These are phyloP conservation scores for Epichloe uncinata DNA, from an alignment of 2,329 filamentous ascomycete genomes.

Conservation along the genomic window DNA sequence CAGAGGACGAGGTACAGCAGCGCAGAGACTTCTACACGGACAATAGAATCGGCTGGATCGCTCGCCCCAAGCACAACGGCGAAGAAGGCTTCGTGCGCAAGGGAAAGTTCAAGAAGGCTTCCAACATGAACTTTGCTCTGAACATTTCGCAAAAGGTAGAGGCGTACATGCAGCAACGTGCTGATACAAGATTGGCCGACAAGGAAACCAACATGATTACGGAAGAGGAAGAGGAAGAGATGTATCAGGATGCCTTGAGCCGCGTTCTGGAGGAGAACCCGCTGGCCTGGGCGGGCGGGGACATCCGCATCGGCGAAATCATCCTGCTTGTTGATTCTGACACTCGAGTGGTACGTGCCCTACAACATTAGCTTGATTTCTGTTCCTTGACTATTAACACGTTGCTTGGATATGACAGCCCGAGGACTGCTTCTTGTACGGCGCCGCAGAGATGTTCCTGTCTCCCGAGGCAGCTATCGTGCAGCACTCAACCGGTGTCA, in stretches of 20 bases:
- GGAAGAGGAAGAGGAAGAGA: constrained; percentile 23
- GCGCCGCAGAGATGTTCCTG: constrained; percentile 57
- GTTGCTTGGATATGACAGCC: constrained; percentile 21
- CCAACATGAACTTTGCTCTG: constrained; percentile 63
- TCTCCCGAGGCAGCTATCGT: constrained; percentile 58
- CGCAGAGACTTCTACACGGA: constrained; percentile 36
- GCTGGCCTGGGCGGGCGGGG: constrained; percentile 43
- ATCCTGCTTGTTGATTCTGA: constrained; percentile 57
- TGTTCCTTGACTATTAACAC: not conserved
- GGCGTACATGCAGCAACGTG: constrained; percentile 33
- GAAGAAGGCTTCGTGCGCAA: constrained; percentile 36
- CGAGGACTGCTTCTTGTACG: constrained; percentile 52
- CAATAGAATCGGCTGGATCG: constrained; percentile 33
- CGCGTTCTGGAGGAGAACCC: constrained; percentile 34
- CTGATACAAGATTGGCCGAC: constrained; percentile 10
- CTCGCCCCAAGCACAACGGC: constrained; percentile 32
- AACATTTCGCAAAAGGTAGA: constrained; percentile 49
- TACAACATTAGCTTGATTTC: not conserved
- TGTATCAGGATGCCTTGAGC: constrained; percentile 35
- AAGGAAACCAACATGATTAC: constrained; percentile 12
- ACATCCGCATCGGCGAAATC: constrained; percentile 47
- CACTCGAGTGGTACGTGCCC: constrained; percentile 39
- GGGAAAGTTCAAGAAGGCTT: constrained; percentile 61
- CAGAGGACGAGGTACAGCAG: constrained; percentile 25
- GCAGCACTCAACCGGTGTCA: constrained; percentile 61